Conservation (phyloP, 2,329 filamentous ascomycete species). For the Whalleya microplaca region DNA sequence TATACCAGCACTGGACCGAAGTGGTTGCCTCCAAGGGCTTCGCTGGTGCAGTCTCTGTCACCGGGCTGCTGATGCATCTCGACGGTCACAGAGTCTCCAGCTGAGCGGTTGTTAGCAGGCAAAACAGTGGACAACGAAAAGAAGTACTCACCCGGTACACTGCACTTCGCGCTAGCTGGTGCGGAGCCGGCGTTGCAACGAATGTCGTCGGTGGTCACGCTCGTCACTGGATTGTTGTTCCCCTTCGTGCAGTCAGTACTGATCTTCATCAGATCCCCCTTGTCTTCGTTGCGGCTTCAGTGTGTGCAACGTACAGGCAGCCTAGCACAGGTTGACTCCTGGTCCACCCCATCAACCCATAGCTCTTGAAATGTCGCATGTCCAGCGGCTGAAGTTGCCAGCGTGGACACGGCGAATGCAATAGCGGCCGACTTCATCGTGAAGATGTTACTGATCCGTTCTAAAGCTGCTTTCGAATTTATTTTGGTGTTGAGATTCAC, state of each 20-base stretch:
- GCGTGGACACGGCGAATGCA: constrained; percentile 11
- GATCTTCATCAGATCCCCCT: background rate
- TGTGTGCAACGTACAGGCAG: too few species aligned
- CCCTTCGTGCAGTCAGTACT: constrained; percentile 18
- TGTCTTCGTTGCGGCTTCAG: constrained; percentile 4
- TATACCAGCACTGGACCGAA: constrained; percentile 55
- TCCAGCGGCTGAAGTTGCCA: constrained; percentile 42
- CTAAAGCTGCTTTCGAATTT: background rate
- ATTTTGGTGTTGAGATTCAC: background rate
- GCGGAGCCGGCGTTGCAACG: constrained; percentile 44
- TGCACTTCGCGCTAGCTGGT: constrained; percentile 39
- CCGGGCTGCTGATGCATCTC: constrained; percentile 52
- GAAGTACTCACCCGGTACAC: constrained; percentile 30
- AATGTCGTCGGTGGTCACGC: constrained; percentile 43
- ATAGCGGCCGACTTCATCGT: constrained; percentile 22
- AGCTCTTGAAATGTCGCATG: constrained; percentile 57
- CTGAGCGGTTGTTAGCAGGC: constrained; percentile 23
- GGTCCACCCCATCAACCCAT: constrained; percentile 50
- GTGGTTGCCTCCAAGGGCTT: constrained; percentile 57
- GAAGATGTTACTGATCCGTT: background rate
- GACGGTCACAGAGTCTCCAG: constrained; percentile 45
- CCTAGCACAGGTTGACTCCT: constrained; percentile 31
- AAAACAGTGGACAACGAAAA: background rate
- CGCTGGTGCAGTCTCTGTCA: constrained; percentile 47
- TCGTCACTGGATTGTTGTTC: constrained; percentile 48